Evolutionary conservation across 768 basidiomycete genomes (phyloP), one percentile per base, ranked within the genome.

Genomic region (Boletus speciosus): DNA sequence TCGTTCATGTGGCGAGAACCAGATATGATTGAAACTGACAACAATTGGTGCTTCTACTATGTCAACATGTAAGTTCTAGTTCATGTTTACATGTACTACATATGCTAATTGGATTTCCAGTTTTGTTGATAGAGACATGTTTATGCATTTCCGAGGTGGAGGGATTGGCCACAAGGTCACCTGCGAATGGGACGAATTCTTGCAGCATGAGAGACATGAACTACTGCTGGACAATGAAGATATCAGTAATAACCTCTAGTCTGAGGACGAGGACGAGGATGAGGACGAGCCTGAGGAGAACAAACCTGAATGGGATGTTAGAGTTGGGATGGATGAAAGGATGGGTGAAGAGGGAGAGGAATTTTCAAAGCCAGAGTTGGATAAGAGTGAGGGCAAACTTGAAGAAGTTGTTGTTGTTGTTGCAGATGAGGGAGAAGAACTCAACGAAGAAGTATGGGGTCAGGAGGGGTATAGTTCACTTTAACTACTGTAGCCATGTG

Each of bases 21-120:
- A 23, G 4, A 23, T 23, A 23, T 23, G 23, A 23, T 23, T 4
- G 47, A 6, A 10, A 14, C 10, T 2, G 2, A 41, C 38, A n/a
- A 36, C 0, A 73, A 76, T 29, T 74, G 62, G 62, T 29, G 36
- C 1, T 60, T 56, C 31, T 69, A 61, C 51, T 73, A 74, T 57
- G 67, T 32, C 7, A 32, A 45, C 44, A 45, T 45, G 29, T 45
- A 14, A 23, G 23, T 23, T 23, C 23, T 23, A 6, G 29, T 45
- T 12, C 1, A 2, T 12, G 6, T 31, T 31, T 44, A 12, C 29
- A 19, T 31, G 29, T 1, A 3, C 3, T 45, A 32, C 29, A 32
- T 31, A 45, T 19, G 12, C 44, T 45, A 19, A 45, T 12, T 45
- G 5, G 21, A 6, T 23, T 2, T 31, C 44, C 19, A 45, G 44